phyloP scores from a whole-genome alignment of 148 eudicot species.

The Talinum fruticosum region DNA sequence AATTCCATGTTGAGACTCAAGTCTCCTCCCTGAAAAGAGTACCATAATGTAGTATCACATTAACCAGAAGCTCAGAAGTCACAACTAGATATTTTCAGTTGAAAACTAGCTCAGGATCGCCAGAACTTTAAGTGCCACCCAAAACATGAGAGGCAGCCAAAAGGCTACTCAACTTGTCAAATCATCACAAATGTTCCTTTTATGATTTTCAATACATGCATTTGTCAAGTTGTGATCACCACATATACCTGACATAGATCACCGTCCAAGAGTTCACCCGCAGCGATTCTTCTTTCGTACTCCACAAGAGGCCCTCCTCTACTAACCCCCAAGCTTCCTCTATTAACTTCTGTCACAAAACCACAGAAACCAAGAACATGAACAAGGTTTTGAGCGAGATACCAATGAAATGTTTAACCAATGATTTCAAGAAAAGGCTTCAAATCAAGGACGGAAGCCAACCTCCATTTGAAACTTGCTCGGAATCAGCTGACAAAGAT shows the following conservation, averaged over 20 bases:
- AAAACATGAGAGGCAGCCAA: neutral
- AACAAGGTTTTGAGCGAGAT: neutral
- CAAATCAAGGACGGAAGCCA: constrained; percentile 10
- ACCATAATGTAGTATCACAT: too few relatives aligned
- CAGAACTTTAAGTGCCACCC: neutral
- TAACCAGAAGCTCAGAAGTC: neutral
- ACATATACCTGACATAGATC: constrained; percentile 71
- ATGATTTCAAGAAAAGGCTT: neutral
- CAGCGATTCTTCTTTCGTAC: constrained; percentile 76
- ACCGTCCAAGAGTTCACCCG: constrained; percentile 88
- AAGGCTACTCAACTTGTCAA: neutral
- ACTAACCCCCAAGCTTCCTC: constrained; percentile 29
- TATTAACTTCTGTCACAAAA: constrained; percentile 32
- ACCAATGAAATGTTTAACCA: neutral
- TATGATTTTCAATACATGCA: neutral
- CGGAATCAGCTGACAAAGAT: constrained; percentile 45
- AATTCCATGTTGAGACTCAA: neutral
- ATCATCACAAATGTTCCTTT: neutral
- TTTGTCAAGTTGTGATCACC: neutral
- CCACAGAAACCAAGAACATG: constrained; percentile 18
- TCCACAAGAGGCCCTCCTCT: constrained; percentile 80
- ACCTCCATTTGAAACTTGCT: constrained; percentile 50
- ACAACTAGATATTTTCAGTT: neutral
- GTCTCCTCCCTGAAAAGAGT: too few relatives aligned
- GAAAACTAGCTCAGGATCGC: neutral